Evolutionary conservation across 148 eudicot genomes (phyloP), one percentile per base, ranked within the genome.

Genomic region (Drosera capensis): DNA sequence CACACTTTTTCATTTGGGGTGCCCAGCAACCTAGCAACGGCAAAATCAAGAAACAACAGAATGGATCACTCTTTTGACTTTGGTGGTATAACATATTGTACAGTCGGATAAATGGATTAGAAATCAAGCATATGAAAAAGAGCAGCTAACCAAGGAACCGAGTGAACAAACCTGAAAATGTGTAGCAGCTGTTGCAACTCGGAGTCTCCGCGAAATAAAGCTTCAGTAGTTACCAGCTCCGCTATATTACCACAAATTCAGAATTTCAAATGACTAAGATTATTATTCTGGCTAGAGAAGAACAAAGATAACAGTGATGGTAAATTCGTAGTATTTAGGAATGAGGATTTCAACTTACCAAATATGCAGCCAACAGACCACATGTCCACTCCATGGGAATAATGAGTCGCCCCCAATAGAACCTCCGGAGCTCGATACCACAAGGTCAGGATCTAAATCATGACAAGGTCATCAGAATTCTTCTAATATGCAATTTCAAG

Each of bases 371-470:
- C 99, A 40, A 90, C 99, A 43, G 99, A 90, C 99, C 99, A 90
- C 85, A 80, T 90, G 69, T 90, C 99, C 0, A 90, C 95, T 8
- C 87, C 95, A 44, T 87, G 73, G 0, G 99, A 90, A 71, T 90
- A 90, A 62, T 84, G 93, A 39, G 93, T 84, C 41, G 95, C 64
- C 3, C 99, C 99, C 67, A 90, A 50, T 43, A 90, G 95, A 31
- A 90, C 85, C 67, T 90, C 99, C 14, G 99, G 99, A 56, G 99
- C 88, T 64, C 99, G 73, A 40, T 90, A 90, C 99, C 99, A 90
- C 35, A 90, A 67, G 1, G 99, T 90, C 64, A 90, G 49, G 58
- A 90, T 90, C 99, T 90, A 80, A 55, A 60, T 7, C n/a, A n/a
- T n/a, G n/a, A n/a, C n/a, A n/a, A n/a, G n/a, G n/a, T n/a, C n/a